Base-by-base conservation (phyloP, 306 rosid genomes). In the Cicer chorassanicum region DNA sequence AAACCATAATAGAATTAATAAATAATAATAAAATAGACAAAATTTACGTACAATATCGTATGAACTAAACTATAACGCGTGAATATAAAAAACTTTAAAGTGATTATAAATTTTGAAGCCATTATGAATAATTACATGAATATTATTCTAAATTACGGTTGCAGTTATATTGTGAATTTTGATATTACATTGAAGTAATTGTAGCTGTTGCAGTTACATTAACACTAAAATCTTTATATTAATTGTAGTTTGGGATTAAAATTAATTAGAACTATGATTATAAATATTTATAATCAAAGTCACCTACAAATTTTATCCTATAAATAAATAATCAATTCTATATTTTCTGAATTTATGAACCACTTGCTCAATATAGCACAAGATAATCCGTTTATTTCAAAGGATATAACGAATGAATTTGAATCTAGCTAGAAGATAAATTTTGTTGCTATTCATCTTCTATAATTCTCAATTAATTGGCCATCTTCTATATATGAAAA, bases 261-360 rank as follows among this genome's bases (percentile, higher is more conserved):
- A 29, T 2, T 29, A 29, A 4, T 29, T 29, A 29, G 36, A 29
- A 29, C 36, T 29, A 18, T 29, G 18, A 55, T 9, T 55, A 8
- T 18, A 13, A 15, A 10, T 50, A 54, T 16, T 71, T 18, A 55
- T 7, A 18, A 18, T 60, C 14, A 56, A 12, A 0, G 1, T 18
- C 4, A 55, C 4, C 6, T 4, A 2, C 34, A 19, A 51, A 2
- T 51, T 51, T 15, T 51, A 21, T 51, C 4, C 57, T 54, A 54
- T 13, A 4, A 12, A 54, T 46, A 3, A 12, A 48, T 19, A 61
- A 43, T 69, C 38, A 46, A 39, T 14, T 12, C 39, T 51, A 6
- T 45, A 29, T 13, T 45, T 53, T 18, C 45, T 51, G 48, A 69
- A 68, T 53, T 7, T 51, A 54, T 51, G 61, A 39, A n/a, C n/a